Evolutionary conservation across 2,329 filamentous ascomycete genomes (phyloP).

Genomic region (Pezicula carpinea): DNA sequence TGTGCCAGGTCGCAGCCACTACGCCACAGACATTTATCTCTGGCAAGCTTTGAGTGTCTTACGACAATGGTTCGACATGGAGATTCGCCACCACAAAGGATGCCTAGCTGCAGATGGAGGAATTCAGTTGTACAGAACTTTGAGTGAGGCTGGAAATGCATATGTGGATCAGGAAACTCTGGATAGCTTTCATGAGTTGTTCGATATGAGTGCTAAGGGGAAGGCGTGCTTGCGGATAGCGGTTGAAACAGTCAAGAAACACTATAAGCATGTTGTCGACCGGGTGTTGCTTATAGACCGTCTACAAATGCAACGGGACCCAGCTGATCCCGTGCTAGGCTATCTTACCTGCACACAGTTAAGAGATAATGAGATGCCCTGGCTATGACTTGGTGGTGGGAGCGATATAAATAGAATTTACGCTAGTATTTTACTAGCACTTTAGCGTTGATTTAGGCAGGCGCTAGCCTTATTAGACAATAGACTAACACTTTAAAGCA

Average conservation of each 20-base stretch:
- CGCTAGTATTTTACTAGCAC: no score
- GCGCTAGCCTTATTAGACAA: no score
- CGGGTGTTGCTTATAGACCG: conserved; percentile 11
- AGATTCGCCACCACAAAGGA: conserved; percentile 9
- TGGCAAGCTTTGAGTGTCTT: conserved; percentile 21
- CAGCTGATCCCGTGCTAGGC: neutral
- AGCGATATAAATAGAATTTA: neutral
- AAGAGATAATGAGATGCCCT: conserved; percentile 56
- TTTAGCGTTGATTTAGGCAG: no score
- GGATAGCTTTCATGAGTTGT: conserved; percentile 10
- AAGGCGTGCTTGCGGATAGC: conserved; percentile 7
- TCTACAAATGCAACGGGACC: neutral
- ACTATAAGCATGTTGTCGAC: conserved; percentile 11
- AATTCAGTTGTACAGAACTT: conserved; percentile 17
- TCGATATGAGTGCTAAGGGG: conserved; percentile 18
- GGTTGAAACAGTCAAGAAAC: conserved; percentile 12
- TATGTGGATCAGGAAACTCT: conserved; percentile 13
- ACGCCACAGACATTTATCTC: conserved; percentile 24
- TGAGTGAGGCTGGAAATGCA: conserved; percentile 10
- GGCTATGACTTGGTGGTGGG: conserved; percentile 36
- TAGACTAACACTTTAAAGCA: no score
- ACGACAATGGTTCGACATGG: conserved; percentile 17
- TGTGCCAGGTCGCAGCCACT: conserved; percentile 21
- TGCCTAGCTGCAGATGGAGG: conserved; percentile 23
- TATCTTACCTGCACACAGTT: conserved; percentile 61